A percentile compares a stretch with the other conserved stretches of the same genome.
Evolutionary conservation across 495 filamentous ascomycete genomes (phyloP).

Genomic region (Cercophora sp.): DNA sequence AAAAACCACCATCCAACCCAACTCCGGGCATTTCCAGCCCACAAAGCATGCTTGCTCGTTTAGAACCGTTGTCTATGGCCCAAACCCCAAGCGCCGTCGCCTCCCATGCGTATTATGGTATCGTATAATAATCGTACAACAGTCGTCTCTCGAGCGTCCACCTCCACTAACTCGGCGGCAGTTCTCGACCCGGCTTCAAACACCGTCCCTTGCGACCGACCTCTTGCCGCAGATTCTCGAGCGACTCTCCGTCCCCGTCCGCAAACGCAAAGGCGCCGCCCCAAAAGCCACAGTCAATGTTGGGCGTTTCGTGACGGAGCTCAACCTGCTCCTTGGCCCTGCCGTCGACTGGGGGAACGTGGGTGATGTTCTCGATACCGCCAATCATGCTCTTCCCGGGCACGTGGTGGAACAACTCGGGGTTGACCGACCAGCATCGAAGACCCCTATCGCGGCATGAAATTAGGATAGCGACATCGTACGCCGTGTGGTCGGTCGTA

Average conservation of each 20-base stretch:
- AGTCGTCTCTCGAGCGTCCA: neutral
- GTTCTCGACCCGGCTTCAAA: conserved; percentile 12
- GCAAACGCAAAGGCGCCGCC: conserved; percentile 10
- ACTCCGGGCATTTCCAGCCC: too few relatives aligned
- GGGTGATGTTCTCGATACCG: conserved; percentile 12
- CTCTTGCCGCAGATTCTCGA: conserved; percentile 7
- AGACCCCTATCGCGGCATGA: conserved; percentile 11
- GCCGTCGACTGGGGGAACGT: conserved; percentile 14
- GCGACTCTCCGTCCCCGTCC: conserved; percentile 4
- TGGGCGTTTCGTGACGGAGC: conserved; percentile 15
- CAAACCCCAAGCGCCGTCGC: too few relatives aligned
- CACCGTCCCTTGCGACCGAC: conserved; percentile 16
- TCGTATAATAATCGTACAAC: neutral
- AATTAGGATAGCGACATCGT: conserved; percentile 24
- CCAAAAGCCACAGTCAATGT: conserved; percentile 17
- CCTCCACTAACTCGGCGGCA: neutral
- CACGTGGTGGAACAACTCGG: conserved; percentile 19
- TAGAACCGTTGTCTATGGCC: too few relatives aligned
- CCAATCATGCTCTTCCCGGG: conserved; percentile 18
- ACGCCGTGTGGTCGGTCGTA: conserved; percentile 17
- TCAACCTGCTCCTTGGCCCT: conserved; percentile 11
- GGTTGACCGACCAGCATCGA: conserved; percentile 16
- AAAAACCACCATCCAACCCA: too few relatives aligned
- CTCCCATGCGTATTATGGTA: neutral
- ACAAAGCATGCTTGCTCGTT: too few relatives aligned